phyloP scores from a whole-genome alignment of 768 basidiomycete genomes.

The Tylopilus balloui region DNA sequence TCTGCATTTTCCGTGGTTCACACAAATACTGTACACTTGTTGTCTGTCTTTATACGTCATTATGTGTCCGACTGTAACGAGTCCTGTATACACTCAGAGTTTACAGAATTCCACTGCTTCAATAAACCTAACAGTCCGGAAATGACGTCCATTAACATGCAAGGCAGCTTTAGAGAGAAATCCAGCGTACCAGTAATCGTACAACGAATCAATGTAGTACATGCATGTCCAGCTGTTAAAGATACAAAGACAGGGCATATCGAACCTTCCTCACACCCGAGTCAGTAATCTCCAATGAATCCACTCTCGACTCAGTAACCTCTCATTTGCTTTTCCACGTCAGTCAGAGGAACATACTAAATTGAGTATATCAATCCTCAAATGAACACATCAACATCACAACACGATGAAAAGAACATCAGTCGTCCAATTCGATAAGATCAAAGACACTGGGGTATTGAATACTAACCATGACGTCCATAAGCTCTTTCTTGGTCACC shows the following conservation, averaged over 20 bases:
- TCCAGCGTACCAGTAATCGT: too few relatives aligned
- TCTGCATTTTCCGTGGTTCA: not conserved
- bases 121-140: too few relatives aligned
- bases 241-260: not conserved
- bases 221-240: too few relatives aligned
- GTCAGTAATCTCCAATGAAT: not conserved
- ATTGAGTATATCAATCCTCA: not conserved
- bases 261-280: too few relatives aligned
- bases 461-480: conserved; percentile 72
- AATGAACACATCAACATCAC: not conserved
- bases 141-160: too few relatives aligned
- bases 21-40: not conserved
- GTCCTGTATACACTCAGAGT: not conserved
- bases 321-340: conserved; percentile 42
- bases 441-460: conserved; percentile 5
- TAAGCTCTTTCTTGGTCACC: conserved; percentile 59
- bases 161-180: too few relatives aligned
- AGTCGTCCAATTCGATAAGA: conserved; percentile 10
- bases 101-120: not conserved
- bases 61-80: conserved; percentile 7
- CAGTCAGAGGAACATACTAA: conserved; percentile 71
- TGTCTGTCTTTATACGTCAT: conserved; percentile 15
- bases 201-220: too few relatives aligned
- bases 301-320: conserved; percentile 14
- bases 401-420: not conserved